These are phyloP conservation scores for Schizophyllum amplum DNA, from an alignment of 1,284 basidiomycete genomes.

Conservation along the genomic window DNA sequence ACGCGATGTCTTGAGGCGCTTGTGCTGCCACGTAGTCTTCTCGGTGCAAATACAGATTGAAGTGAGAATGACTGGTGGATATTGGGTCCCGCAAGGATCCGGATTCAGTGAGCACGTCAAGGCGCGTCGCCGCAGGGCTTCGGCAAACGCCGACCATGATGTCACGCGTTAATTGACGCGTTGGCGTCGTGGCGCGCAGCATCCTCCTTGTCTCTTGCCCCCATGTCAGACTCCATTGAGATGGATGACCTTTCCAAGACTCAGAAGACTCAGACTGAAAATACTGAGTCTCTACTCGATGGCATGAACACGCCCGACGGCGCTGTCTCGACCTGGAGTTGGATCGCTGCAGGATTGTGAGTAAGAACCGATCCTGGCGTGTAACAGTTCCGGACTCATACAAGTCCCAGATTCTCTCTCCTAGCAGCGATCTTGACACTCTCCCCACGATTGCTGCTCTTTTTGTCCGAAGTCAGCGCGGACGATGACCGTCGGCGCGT, in stretches of 20 bases:
- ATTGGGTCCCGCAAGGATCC: no score
- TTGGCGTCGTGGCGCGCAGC: neutral
- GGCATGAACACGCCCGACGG: neutral
- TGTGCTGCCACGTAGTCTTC: neutral
- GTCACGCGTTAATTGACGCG: neutral
- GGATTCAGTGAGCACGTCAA: neutral
- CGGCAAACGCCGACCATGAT: neutral
- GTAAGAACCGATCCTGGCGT: neutral
- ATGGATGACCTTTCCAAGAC: constrained; percentile 12
- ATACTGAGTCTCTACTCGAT: neutral
- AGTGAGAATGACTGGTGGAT: no score
- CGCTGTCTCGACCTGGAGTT: neutral
- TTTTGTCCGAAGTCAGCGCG: constrained; percentile 39
- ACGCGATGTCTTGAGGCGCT: neutral
- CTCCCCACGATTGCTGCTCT: constrained; percentile 56
- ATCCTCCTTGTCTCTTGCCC: neutral
- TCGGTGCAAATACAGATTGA: no score
- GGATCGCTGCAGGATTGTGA: neutral
- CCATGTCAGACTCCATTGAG: constrained; percentile 9
- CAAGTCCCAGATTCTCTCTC: constrained; percentile 5
- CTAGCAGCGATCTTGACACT: constrained; percentile 19
- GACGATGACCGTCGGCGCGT: constrained; percentile 26
- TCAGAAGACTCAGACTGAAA: neutral
- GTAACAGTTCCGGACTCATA: constrained; percentile 4
- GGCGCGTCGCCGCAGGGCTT: no score